Base-by-base conservation (phyloP, 1,284 basidiomycete species). In the Marasmius oreades region DNA sequence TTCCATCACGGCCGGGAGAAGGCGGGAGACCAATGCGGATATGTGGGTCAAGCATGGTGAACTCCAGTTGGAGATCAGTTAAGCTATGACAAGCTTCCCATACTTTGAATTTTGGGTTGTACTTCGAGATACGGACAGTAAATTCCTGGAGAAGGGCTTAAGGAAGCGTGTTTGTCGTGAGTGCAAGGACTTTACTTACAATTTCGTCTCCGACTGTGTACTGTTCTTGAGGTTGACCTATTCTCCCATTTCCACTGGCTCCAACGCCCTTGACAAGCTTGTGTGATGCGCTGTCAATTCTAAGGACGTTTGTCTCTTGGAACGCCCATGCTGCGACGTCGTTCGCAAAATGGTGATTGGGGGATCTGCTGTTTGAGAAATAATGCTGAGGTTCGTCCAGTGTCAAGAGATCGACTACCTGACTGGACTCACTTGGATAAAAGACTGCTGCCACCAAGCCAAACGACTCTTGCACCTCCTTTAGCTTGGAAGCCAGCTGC, bases 1-100 rank as follows among this genome's bases (percentile, higher is more conserved):
- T 81, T 31, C 86, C 89, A 3, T 85, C 80, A 34, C 70, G 63
- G 4, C 77, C 78, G 11, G 73, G 59, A 18, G 84, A 79, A 10
- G 87, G 78, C 10, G 69, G 74, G 7, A 97, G 77, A 3, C 85
- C 73, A 8, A 86, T 92, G 31, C 94, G 90, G 59, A 96, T 75
- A 70, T 95, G 92, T 1, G 95, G 96, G 71, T 99, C 97, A 43
- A 99, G 85, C 96, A 99, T 99, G 26, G 92, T 94, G 70, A 98
- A 97, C 64, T 96, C 94, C 53, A 99, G 81, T 67, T 98, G 96
- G 18, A 98, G 66, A 69, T 97, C 92, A 10, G 75, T 76, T 54
- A 90, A 68, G 26, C 77, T 81, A 3, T 84, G 82, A 69, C 88
- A 89, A 0, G 93, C 88, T 44, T 74, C 73, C 92, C 92, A 98